Conservation (phyloP, 2,329 filamentous ascomycete species). For the Colletotrichum tabaci region DNA sequence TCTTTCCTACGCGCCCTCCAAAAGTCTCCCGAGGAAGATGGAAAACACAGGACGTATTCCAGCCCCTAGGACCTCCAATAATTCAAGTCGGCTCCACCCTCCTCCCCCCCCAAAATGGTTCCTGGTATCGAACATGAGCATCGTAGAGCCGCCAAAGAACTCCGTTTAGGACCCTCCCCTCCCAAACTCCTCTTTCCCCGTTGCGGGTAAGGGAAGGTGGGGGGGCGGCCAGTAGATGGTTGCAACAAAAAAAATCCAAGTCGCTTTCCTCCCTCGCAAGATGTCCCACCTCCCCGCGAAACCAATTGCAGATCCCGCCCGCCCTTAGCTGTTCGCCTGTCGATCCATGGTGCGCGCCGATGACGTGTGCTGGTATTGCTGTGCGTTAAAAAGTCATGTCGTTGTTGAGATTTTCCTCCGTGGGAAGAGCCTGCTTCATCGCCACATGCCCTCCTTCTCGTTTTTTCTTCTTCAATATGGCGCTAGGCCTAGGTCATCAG, state of each 20-base stretch:
- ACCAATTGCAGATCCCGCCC: slow-evolving; percentile 28
- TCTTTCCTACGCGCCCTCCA: not conserved
- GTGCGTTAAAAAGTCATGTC: slow-evolving; percentile 40
- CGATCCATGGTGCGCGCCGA: slow-evolving; percentile 32
- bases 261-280: slow-evolving; percentile 39
- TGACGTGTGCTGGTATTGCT: slow-evolving; percentile 29
- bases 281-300: slow-evolving; percentile 31
- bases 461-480: slow-evolving; percentile 12
- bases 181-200: not conserved
- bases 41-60: slow-evolving; percentile 23
- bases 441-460: slow-evolving; percentile 27
- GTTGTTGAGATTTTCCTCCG: slow-evolving; percentile 27
- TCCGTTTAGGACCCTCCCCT: slow-evolving; percentile 25
- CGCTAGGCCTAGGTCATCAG: slow-evolving; percentile 31
- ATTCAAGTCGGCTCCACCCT: slow-evolving; percentile 6
- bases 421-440: slow-evolving; percentile 43
- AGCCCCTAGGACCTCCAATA: slow-evolving; percentile 6
- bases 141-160: slow-evolving; percentile 43
- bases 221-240: slow-evolving; percentile 24
- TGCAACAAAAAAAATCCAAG: slow-evolving; percentile 25
- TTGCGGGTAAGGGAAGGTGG: too few relatives aligned
- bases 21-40: not conserved
- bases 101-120: slow-evolving; percentile 25
- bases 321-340: slow-evolving; percentile 3
- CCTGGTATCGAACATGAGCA: slow-evolving; percentile 44